Evolutionary conservation across 805 yeast genomes (phyloP), one percentile per base, ranked within the genome.

Genomic region (Myxozyma udenii): DNA sequence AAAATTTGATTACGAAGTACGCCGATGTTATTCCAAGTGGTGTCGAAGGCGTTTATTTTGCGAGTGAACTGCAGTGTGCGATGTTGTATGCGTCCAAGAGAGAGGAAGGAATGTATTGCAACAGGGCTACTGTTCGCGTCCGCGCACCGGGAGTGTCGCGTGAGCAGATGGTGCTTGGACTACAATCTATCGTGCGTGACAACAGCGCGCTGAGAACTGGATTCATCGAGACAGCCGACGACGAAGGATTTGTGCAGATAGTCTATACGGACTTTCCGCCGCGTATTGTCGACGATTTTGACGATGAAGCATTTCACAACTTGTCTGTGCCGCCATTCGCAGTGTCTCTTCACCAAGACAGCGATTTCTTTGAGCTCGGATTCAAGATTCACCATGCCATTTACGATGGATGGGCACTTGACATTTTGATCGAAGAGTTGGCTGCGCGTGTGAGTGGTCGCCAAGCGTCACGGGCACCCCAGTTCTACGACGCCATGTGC

Each of bases 361-460:
- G 28, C 11, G 3, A 3, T 3, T 37, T 11, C 4, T 47, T 46
- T 44, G 7, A 35, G 3, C 39, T 44, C 3, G 38, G 38, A 14
- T 16, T 54, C 16, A 23, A 19, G 36, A 49, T 58, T n/a, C 61
- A 58, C 36, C 61, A 58, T 25, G 51, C 50, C 7, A 37, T 58
- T 9, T 58, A 55, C 36, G 61, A 58, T 26, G 61, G 60, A 7
- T 56, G 60, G 61, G 44, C 60, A 11, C 48, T 51, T 22, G 57
- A 52, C 30, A 14, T 44, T 7, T 14, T 55, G 19, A 18, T 56
- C 5, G 30, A 35, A 6, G 51, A 51, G 16, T 18, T 58, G 32
- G 55, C 38, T 3, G n/a, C n/a, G n/a, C n/a, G n/a, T n/a, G n/a
- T n/a, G n/a, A n/a, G n/a, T n/a, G n/a, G n/a, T n/a, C n/a, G n/a